Evolutionary conservation across 2,329 filamentous ascomycete species (phyloP), one percentile per base, ranked within the genome.

Genomic region (Pyricularia grisea): DNA sequence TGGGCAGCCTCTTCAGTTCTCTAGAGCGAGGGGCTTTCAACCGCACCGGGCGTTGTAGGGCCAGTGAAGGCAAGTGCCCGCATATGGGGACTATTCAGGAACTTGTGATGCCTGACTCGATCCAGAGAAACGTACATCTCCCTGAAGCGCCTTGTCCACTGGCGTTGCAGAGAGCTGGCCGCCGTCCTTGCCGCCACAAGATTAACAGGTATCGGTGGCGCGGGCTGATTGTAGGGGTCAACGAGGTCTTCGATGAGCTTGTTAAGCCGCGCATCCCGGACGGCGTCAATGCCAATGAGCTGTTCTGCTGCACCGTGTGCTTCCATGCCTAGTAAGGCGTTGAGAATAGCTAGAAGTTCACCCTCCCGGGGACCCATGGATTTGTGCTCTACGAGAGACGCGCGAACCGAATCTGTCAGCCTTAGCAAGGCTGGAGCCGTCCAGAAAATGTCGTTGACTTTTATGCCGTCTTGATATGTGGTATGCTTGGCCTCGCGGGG

Each of bases 121-220:
- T 85, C 83, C 30, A 85, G 78, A 70, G 79, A 77, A 70, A 81
- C 80, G 69, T 81, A 84, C 7, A 77, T 73, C n/a, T 80, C 79
- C 58, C 77, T 76, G 71, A 84, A 84, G 4, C 83, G 77, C 9
- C 74, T 72, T 65, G 78, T 74, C 84, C 83, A 85, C 55, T 74
- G 71, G n/a, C 77, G 76, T 70, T 81, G 78, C 65, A 85, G 72
- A 55, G 73, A 75, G 69, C 80, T 78, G 14, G 79, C 82, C 50
- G 79, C 74, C 7, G 75, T 71, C 25, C 77, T 73, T 69, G 81
- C 77, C 28, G 76, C 74, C 23, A 76, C 74, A 69, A 79, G 77
- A 68, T 76, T 74, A 4, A 73, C 73, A 12, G 76, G 73, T 17
- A 75, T 71, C 9, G 75, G 75, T 1, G 33, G 65, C 9, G 69